Evolutionary conservation across 495 filamentous ascomycete genomes (phyloP), one percentile per base, ranked within the genome.

Genomic region (Hypoxylon lienhwacheense): DNA sequence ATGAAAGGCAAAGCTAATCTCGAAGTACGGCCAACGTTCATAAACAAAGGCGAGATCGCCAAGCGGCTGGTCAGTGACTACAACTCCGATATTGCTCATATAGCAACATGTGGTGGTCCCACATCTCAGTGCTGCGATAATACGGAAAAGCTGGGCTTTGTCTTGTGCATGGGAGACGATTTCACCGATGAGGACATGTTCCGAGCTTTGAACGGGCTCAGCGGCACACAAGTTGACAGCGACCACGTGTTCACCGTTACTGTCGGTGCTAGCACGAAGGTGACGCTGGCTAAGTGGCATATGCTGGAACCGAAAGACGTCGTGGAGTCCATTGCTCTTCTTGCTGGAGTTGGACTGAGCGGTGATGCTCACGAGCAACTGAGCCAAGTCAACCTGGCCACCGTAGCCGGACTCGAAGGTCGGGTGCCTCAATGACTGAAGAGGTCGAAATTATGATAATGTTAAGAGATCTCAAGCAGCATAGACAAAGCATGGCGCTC

Each of bases 1-100:
- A 97, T 96, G 88, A 77, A 84, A 0, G 93, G 93, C 40, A 98
- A 97, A 68, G 91, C 91, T 42, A 96, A 97, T 62, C 77, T 97
- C 5, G 93, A 97, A 67, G 90, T 96, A n/a, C 84, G 93, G 10
- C 91, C 91, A n/a, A 90, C 80, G 1, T 91, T 91, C 64, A 88
- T 98, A 69, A 97, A 96, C 76, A 98, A 97, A 70, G 93, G 93
- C 1, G 90, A 90, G 71, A 96, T 96, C 47, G 88, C 82, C 8
- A 91, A 87, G 65, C 79, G 81, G 10, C 76, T 98, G 25, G 81
- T 96, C 39, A 70, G 78, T 15, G 80, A 82, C 3, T 89, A 90
- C 64, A 75, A 68, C 39, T 70, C 74, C 39, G 67, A 72, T 53
- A 53, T 68, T 12, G 61, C 64, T 37, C 37, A 64, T 4, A 35